Conservation (phyloP, 2,329 filamentous ascomycete species). For the Sporothrix mexicana region DNA sequence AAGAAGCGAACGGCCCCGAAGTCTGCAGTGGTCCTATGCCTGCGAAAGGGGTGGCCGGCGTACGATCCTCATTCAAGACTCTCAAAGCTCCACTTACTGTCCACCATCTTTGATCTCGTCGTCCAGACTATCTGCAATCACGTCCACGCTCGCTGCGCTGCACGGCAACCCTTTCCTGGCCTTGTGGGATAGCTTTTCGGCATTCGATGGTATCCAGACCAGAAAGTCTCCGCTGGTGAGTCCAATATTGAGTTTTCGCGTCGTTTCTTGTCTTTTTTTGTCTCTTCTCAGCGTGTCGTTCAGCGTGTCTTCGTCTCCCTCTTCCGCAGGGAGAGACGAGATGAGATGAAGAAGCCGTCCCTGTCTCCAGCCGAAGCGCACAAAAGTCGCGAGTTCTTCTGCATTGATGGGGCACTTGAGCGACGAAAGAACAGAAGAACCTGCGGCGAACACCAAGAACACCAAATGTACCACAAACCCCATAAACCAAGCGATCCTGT, state of each 20-base stretch:
- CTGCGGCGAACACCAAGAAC: neutral
- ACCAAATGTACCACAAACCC: neutral
- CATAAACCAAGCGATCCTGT: neutral
- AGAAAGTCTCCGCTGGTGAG: neutral
- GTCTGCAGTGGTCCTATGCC: neutral
- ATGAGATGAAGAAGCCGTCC: constrained; percentile 30
- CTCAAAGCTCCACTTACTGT: constrained; percentile 21
- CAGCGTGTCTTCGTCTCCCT: neutral
- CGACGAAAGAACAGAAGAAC: too few species aligned
- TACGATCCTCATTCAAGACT: constrained; percentile 22
- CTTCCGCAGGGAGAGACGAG: constrained; percentile 18
- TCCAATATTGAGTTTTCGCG: neutral
- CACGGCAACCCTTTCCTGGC: neutral
- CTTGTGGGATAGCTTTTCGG: neutral
- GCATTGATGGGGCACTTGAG: too few species aligned
- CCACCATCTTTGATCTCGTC: constrained; percentile 5
- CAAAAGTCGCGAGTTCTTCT: neutral
- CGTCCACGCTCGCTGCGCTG: neutral
- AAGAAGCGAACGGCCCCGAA: neutral
- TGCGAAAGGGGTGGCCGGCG: constrained; percentile 16
- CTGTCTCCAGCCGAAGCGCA: neutral
- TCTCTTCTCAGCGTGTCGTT: neutral
- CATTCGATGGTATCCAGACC: neutral
- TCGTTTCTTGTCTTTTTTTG: neutral
- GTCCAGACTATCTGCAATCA: neutral